A percentile compares a stretch with the other conserved stretches of the same genome.
Conservation (phyloP, 2,329 filamentous ascomycete genomes). For the Ascosphaera acerosa region DNA sequence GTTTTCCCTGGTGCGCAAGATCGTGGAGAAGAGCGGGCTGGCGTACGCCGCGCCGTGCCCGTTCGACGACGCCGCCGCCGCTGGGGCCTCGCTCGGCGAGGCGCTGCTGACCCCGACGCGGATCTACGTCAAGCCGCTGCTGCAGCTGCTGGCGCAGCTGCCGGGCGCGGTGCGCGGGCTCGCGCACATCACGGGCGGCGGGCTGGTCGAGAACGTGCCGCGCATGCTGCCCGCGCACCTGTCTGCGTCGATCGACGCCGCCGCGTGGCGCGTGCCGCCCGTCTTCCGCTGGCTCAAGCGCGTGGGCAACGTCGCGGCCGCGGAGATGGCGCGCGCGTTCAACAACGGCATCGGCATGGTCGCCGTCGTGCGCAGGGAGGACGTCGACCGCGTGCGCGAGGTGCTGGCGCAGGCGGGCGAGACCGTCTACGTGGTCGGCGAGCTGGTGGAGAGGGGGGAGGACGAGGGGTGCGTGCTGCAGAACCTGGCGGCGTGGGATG, state of each 20-base stretch:
- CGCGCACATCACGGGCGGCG: slow-evolving; percentile 90
- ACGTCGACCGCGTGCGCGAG: slow-evolving; percentile 34
- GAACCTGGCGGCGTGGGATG: slow-evolving; percentile 28
- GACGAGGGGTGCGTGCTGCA: slow-evolving; percentile 36
- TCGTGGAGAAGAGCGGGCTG: slow-evolving; percentile 49
- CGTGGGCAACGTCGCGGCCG: slow-evolving; percentile 38
- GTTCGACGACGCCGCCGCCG: slow-evolving; percentile 32
- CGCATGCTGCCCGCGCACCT: slow-evolving; percentile 66
- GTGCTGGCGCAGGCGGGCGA: slow-evolving; percentile 44
- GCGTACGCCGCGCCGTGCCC: slow-evolving; percentile 47
- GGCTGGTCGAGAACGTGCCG: slow-evolving; percentile 78
- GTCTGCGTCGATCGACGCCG: slow-evolving; percentile 55
- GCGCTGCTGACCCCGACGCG: slow-evolving; percentile 69
- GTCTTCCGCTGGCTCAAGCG: slow-evolving; percentile 76
- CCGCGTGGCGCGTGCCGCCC: slow-evolving; percentile 45
- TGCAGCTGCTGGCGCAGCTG: slow-evolving; percentile 30
- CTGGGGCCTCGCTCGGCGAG: slow-evolving; percentile 34
- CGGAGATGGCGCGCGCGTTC: slow-evolving; percentile 79
- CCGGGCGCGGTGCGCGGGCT: slow-evolving; percentile 47
- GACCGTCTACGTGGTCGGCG: slow-evolving; percentile 51
- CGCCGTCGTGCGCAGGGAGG: slow-evolving; percentile 42
- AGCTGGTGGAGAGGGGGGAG: slow-evolving; percentile 33
- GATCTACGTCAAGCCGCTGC: slow-evolving; percentile 71
- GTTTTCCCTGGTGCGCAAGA: slow-evolving; percentile 84
- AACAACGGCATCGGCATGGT: slow-evolving; percentile 95